Conservation (phyloP, 108 stramenopile genomes). For the Cyclotella choctawhatcheeana region DNA sequence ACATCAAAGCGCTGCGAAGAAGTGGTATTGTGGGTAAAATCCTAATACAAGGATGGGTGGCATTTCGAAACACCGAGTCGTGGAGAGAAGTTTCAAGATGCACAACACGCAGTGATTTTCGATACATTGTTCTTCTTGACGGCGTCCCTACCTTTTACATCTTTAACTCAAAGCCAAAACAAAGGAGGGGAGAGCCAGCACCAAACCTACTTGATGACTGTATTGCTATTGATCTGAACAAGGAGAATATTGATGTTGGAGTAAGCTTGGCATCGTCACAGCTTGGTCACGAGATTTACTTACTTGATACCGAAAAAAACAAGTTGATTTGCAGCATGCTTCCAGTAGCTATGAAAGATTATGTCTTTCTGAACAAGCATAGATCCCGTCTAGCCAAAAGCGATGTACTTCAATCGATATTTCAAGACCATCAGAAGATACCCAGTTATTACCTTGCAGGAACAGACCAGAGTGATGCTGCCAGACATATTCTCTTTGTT, state of each 20-base stretch:
- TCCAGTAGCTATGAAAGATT: constrained; percentile 28
- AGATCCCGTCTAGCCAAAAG: constrained; percentile 37
- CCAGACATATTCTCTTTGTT: constrained; percentile 43
- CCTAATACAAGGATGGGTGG: constrained; percentile 49
- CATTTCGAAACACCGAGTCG: constrained; percentile 23
- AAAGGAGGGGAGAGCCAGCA: constrained; percentile 17
- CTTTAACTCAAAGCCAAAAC: constrained; percentile 30
- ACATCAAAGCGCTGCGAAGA: constrained; percentile 34
- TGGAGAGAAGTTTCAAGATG: constrained; percentile 32
- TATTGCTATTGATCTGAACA: constrained; percentile 25
- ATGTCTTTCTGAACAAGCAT: constrained; percentile 35
- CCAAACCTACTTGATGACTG: constrained; percentile 19
- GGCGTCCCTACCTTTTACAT: constrained; percentile 37
- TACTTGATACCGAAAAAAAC: constrained; percentile 24
- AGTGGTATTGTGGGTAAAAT: constrained; percentile 34
- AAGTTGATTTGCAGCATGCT: constrained; percentile 20
- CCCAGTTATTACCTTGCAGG: constrained; percentile 9
- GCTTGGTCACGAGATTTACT: constrained; percentile 35
- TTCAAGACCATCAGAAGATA: not conserved
- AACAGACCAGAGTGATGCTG: constrained; percentile 42
- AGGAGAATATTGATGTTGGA: constrained; percentile 21
- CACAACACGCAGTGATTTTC: constrained; percentile 41
- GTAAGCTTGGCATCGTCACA: constrained; percentile 35
- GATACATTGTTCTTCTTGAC: constrained; percentile 41
- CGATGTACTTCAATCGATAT: constrained; percentile 17